Evolutionary conservation across 306 rosid genomes (phyloP), one percentile per base, ranked within the genome.

Genomic region (Begonia fuchsioides): DNA sequence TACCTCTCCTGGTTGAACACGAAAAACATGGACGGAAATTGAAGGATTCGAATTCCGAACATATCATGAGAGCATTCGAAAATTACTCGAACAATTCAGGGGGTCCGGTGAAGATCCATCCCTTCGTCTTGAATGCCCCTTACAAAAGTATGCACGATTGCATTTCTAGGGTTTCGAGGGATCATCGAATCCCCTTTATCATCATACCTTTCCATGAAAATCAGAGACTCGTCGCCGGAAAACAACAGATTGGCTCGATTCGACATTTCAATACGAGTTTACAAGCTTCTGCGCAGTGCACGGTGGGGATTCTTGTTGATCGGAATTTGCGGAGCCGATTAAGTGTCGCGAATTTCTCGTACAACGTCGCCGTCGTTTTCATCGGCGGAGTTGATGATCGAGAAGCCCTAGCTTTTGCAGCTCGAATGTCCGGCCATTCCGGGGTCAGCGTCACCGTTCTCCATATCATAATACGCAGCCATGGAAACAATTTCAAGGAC

Each of bases 251-350:
- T 13, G 48, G 32, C 1, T 56, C 0, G 51, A 53, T 79, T 0
- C 72, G 74, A 3, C 73, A 58, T 13, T 50, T 77, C 53, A 83
- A 80, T 17, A 0, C 38, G 0, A 60, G 26, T 5, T 44, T 77
- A 12, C 77, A 68, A 48, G 49, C 41, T 0, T 20, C 13, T 1
- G 63, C 60, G 3, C 81, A 77, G 0, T 80, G 77, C 66, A 72
- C 86, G 1, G 62, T 84, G 44, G 94, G 94, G 10, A 56, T 80
- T 39, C 70, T 84, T 0, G 83, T 84, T 9, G 92, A 84, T 12
- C 50, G 72, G 45, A 13, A 13, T 10, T 41, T 13, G 13, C 2
- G 44, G 13, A 5, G 44, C 44, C 44, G 7, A 2, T 10, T 41
- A 13, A 41, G 12, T 13, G 10, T n/a, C 5, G 12, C 44, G 2